Evolutionary conservation across 2,329 filamentous ascomycete genomes (phyloP), one percentile per base, ranked within the genome.

Genomic region (Talaromyces sp.): DNA sequence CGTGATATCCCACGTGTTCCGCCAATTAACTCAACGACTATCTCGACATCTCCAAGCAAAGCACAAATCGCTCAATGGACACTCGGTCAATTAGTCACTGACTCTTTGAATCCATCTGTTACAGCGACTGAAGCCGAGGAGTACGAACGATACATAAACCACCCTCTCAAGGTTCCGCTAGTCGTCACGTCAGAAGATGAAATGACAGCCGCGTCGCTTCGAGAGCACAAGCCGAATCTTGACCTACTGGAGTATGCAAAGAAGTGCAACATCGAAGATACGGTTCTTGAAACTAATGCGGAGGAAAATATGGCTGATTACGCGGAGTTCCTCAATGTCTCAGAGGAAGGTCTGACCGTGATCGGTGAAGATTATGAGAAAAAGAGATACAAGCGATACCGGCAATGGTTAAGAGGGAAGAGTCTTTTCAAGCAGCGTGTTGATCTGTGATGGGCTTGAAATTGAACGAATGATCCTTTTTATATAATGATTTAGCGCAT

Each of bases 331-430:
- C 71, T 97, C 51, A 83, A 82, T 39, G 84, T 94, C 11, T 85
- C 83, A 4, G 89, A 94, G 55, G 90, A 96, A 64, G 90, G 91
- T 16, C 76, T 99, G 47, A 95, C 90, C 2, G 93, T 97, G 13
- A 87, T 86, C 1, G 87, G 92, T 40, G 92, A 95, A 66, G 94
- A 97, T 71, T 82, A 86, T 41, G 82, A 83, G 36, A 97, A 96
- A 82, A 97, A 97, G 81, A 81, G 94, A 63, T 99, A 99, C 73
- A 97, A 96, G 75, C 90, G 92, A 9, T 99, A 99, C 74, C 80
- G 87, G 65, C 95, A 97, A 75, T 99, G 94, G 93, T 79, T 99
- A 67, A 83, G 86, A 57, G 93, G 93, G 16, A 97, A 97, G 78
- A 96, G 91, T 65, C 82, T 97, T 65, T 97, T 97, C 72, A 97